phyloP scores from a whole-genome alignment of 208 protist species.

The Acanthamoeba culbertsoni region DNA sequence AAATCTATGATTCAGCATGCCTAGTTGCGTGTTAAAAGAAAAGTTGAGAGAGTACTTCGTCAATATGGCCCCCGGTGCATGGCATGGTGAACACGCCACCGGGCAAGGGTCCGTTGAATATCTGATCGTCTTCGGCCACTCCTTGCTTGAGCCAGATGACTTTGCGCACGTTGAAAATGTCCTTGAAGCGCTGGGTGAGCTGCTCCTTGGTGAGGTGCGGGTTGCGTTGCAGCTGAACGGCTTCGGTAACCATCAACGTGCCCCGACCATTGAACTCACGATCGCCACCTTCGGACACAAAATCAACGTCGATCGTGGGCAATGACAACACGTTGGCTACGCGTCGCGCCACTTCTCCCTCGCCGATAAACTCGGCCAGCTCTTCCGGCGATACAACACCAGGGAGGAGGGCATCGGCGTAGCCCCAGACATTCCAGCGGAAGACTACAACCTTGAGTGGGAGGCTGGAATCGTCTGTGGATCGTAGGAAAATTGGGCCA shows the following conservation, averaged over 20 bases:
- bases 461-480: background rate
- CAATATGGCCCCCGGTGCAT: slow-evolving; percentile 70
- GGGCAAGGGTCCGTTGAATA: slow-evolving; percentile 47
- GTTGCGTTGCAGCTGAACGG: slow-evolving; percentile 71
- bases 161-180: slow-evolving; percentile 58
- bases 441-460: slow-evolving; percentile 44
- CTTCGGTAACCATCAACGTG: slow-evolving; percentile 67
- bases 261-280: slow-evolving; percentile 71
- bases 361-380: background rate
- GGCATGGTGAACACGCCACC: slow-evolving; percentile 5
- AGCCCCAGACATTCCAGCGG: slow-evolving; percentile 40
- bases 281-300: slow-evolving; percentile 72
- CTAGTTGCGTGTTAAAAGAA: no score
- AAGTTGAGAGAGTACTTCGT: slow-evolving; percentile 50
- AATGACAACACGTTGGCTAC: background rate
- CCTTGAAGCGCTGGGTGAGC: slow-evolving; percentile 56
- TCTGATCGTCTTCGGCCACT: slow-evolving; percentile 64
- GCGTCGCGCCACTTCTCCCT: background rate
- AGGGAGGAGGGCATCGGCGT: background rate
- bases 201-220: slow-evolving; percentile 14
- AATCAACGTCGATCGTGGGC: background rate
- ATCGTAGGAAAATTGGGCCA: slow-evolving; percentile 65
- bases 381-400: background rate
- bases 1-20: no score
- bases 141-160: slow-evolving; percentile 69